phyloP scores from a whole-genome alignment of 352 stramenopile species.

The Globisporangium cederbergense region DNA sequence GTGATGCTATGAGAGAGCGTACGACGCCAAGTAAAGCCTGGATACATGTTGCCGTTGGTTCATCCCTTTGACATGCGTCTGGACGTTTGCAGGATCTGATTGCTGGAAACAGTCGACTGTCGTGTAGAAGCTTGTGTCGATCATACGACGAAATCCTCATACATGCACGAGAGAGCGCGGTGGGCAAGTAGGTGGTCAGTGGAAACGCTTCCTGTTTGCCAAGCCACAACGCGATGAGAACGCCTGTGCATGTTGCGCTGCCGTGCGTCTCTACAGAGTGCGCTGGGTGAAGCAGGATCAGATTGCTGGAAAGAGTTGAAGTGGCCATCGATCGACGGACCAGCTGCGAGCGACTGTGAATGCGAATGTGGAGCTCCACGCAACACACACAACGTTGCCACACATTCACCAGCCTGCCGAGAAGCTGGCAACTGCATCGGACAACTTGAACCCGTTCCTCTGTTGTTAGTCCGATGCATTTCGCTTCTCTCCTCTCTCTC shows the following conservation, averaged over 20 bases:
- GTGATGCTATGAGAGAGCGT: too few relatives aligned
- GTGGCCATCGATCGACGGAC: background rate
- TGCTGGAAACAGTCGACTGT: background rate
- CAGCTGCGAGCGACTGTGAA: background rate
- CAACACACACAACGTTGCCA: background rate
- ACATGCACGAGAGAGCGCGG: too few relatives aligned
- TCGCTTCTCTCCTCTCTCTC: background rate
- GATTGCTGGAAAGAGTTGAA: background rate
- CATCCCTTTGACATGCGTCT: too few relatives aligned
- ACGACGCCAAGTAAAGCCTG: too few relatives aligned
- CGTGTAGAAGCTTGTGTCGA: too few relatives aligned
- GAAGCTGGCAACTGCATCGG: background rate
- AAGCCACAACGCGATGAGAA: too few relatives aligned
- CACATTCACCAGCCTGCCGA: background rate
- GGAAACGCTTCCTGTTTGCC: too few relatives aligned
- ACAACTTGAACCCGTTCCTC: background rate
- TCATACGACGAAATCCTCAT: too few relatives aligned
- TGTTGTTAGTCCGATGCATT: background rate
- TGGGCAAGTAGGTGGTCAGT: too few relatives aligned
- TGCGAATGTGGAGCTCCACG: conserved; percentile 2
- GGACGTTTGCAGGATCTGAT: background rate
- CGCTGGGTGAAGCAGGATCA: background rate
- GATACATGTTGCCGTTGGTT: too few relatives aligned
- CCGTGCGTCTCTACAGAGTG: too few relatives aligned
- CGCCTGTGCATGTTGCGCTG: too few relatives aligned